These are phyloP conservation scores for Phellinidium pouzarii DNA, from an alignment of 1,284 basidiomycete genomes.

Conservation along the genomic window DNA sequence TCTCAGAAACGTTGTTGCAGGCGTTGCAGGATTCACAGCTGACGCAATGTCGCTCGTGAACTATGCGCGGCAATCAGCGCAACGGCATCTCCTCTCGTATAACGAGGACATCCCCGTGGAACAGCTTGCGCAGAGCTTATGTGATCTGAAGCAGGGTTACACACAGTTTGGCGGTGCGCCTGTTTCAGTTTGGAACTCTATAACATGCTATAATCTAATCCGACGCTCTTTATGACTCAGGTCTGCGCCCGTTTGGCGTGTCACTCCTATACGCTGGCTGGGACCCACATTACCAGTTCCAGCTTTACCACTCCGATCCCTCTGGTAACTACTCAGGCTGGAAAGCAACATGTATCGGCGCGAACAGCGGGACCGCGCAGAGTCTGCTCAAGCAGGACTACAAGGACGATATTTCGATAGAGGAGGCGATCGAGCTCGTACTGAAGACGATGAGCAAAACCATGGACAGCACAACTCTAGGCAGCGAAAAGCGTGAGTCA, in stretches of 20 bases:
- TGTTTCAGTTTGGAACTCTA: not conserved
- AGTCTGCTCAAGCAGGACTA: constrained; percentile 97
- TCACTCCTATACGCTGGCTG: constrained; percentile 95
- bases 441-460: constrained; percentile 98
- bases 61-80: constrained; percentile 87
- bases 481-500: constrained; percentile 86
- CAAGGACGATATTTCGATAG: constrained; percentile 88
- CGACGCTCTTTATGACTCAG: constrained; percentile 31
- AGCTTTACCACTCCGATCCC: constrained; percentile 97
- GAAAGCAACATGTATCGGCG: constrained; percentile 98
- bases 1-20: constrained; percentile 86
- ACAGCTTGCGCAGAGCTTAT: constrained; percentile 87
- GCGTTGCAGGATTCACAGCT: constrained; percentile 93
- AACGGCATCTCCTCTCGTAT: constrained; percentile 83
- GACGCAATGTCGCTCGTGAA: constrained; percentile 98
- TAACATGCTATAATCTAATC: not conserved
- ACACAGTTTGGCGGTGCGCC: constrained; percentile 89
- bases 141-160: constrained; percentile 98
- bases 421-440: constrained; percentile 89
- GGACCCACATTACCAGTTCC: constrained; percentile 94
- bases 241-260: constrained; percentile 96
- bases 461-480: constrained; percentile 96
- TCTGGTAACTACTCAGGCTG: constrained; percentile 98
- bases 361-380: constrained; percentile 93
- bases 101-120: constrained; percentile 99